phyloP scores from a whole-genome alignment of 2,329 filamentous ascomycete genomes.

The Botrytis tulipae region DNA sequence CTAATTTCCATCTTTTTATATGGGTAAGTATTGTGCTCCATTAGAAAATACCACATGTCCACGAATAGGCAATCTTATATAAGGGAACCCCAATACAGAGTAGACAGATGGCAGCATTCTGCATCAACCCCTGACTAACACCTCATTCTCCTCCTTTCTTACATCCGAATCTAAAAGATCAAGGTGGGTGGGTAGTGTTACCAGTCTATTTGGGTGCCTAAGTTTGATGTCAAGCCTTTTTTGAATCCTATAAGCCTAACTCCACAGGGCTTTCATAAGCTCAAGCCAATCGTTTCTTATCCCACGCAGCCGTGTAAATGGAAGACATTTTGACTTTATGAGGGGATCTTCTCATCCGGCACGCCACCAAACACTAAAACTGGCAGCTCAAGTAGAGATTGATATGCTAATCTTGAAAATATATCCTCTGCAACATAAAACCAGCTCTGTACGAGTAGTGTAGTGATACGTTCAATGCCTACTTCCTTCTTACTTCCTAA shows the following conservation, averaged over 20 bases:
- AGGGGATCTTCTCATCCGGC: background rate
- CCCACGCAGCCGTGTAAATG: background rate
- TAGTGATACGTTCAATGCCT: background rate
- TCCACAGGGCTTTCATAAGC: background rate
- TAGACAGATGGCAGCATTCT: background rate
- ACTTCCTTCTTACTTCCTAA: background rate
- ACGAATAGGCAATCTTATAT: background rate
- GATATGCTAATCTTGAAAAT: background rate
- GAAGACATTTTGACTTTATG: background rate
- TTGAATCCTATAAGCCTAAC: background rate
- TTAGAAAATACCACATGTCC: background rate
- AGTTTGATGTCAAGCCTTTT: background rate
- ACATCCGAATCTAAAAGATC: no score
- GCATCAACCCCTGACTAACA: background rate
- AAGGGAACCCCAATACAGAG: background rate
- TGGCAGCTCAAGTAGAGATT: background rate
- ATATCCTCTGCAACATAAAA: background rate
- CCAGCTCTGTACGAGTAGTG: background rate
- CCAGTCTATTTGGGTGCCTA: slow-evolving; percentile 6
- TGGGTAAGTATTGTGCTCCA: background rate
- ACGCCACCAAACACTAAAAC: background rate
- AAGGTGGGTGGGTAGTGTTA: background rate
- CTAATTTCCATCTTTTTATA: background rate
- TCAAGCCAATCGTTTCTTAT: background rate
- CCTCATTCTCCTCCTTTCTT: background rate